phyloP scores from a whole-genome alignment of 1,284 basidiomycete genomes.

The Ganoderma meredithae region DNA sequence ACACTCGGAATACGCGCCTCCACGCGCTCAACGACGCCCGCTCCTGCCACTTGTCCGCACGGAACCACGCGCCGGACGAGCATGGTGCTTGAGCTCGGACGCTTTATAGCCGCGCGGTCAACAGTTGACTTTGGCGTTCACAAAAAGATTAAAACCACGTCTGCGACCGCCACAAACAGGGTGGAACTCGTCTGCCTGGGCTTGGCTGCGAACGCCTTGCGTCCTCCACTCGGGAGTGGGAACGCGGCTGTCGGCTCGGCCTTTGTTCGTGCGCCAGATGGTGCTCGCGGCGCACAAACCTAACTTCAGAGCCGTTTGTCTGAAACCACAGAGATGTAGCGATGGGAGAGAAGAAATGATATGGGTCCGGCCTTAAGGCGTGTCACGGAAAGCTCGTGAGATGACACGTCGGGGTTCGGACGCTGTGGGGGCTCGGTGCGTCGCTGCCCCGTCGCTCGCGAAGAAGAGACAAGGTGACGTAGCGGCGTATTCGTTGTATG shows the following conservation, averaged over 20 bases:
- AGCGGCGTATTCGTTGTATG: neutral
- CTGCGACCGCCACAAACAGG: slow-evolving; percentile 49
- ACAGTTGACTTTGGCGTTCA: slow-evolving; percentile 36
- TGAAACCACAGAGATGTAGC: slow-evolving; percentile 20
- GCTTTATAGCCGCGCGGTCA: slow-evolving; percentile 43
- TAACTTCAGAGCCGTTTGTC: slow-evolving; percentile 39
- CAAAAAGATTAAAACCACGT: slow-evolving; percentile 42
- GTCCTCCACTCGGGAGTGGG: neutral
- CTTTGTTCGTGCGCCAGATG: slow-evolving; percentile 48
- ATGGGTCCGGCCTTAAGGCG: slow-evolving; percentile 57
- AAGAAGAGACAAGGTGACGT: slow-evolving; percentile 22
- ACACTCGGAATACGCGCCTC: slow-evolving; percentile 16
- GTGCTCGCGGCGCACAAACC: slow-evolving; percentile 42
- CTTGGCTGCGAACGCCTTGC: slow-evolving; percentile 40
- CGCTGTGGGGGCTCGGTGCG: slow-evolving; percentile 41
- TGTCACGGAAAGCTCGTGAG: slow-evolving; percentile 46
- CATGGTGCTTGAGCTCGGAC: slow-evolving; percentile 43
- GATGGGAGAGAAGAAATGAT: slow-evolving; percentile 33
- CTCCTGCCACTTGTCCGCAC: slow-evolving; percentile 47
- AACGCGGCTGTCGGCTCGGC: slow-evolving; percentile 47
- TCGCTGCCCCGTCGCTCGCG: slow-evolving; percentile 7
- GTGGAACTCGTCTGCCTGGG: slow-evolving; percentile 35
- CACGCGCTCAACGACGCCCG: slow-evolving; percentile 30
- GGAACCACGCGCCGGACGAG: slow-evolving; percentile 48
- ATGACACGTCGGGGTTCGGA: slow-evolving; percentile 51